Percentiles rank a stretch among this genome's conserved stretches.
phyloP scores from a whole-genome alignment of 495 filamentous ascomycete species.

The Talaromyces adpressus region DNA sequence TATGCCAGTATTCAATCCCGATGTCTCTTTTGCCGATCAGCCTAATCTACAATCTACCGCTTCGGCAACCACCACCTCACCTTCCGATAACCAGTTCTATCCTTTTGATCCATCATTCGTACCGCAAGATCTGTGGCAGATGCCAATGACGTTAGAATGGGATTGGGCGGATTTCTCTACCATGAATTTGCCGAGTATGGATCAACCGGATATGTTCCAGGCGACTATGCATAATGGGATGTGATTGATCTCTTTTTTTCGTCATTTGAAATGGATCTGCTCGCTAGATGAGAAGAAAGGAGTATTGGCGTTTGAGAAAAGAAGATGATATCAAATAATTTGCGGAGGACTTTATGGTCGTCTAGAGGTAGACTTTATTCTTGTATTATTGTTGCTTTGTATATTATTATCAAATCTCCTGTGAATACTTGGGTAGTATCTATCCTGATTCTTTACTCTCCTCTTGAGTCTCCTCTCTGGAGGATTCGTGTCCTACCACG shows the following conservation, averaged over 20 bases:
- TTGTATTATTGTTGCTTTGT: not conserved
- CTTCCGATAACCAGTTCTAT: conserved; percentile 32
- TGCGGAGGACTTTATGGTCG: not conserved
- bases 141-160: conserved; percentile 97
- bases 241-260: conserved; percentile 9
- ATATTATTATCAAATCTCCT: not conserved
- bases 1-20: not conserved
- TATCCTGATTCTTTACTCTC: not conserved
- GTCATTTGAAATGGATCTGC: not conserved
- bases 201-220: conserved; percentile 16
- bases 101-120: conserved; percentile 86
- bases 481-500: not conserved
- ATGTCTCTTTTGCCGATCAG: conserved; percentile 4
- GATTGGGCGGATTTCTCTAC: conserved; percentile 85
- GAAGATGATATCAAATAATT: not conserved
- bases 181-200: conserved; percentile 39
- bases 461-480: not conserved
- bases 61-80: conserved; percentile 23
- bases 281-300: not conserved
- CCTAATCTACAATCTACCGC: conserved; percentile 18
- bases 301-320: not conserved
- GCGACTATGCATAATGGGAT: conserved; percentile 20
- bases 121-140: conserved; percentile 93
- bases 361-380: not conserved
- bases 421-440: not conserved